Percentiles rank a stretch among this genome's conserved stretches.
Conservation (phyloP, 1,284 basidiomycete genomes). For the Leccinum angustisporum region DNA sequence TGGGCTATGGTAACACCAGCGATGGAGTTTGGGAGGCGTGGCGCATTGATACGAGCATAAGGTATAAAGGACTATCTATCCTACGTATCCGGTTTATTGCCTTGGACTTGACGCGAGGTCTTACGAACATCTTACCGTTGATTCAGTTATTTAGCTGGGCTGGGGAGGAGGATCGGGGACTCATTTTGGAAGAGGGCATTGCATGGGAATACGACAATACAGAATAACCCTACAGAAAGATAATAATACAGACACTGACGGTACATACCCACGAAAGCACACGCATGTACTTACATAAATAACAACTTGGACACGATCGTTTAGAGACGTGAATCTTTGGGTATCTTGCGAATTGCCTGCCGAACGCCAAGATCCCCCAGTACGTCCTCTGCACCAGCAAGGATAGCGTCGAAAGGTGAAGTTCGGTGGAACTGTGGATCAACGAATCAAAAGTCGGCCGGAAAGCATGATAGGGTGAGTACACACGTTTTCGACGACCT, state of each 20-base stretch:
- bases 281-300: not conserved
- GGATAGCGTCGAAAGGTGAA: constrained; percentile 44
- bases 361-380: constrained; percentile 64
- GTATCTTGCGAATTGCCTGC: constrained; percentile 70
- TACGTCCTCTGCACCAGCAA: constrained; percentile 67
- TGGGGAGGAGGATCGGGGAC: too few species aligned
- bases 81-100: constrained; percentile 2
- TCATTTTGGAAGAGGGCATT: not conserved
- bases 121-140: not conserved
- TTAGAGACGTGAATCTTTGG: constrained; percentile 49
- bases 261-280: not conserved
- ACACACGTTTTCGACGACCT: constrained; percentile 59
- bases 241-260: not conserved
- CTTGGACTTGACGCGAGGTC: constrained; percentile 7
- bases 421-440: constrained; percentile 39
- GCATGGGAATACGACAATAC: constrained; percentile 11
- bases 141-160: too few species aligned
- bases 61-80: too few species aligned
- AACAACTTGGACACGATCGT: not conserved
- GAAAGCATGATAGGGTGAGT: not conserved
- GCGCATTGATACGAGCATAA: not conserved
- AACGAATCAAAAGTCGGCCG: not conserved
- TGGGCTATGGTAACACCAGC: constrained; percentile 16
- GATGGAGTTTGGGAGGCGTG: not conserved
- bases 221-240: not conserved